These are phyloP conservation scores for Paramecium octaurelia DNA, from an alignment of 73 alveolate genomes.

Conservation along the genomic window DNA sequence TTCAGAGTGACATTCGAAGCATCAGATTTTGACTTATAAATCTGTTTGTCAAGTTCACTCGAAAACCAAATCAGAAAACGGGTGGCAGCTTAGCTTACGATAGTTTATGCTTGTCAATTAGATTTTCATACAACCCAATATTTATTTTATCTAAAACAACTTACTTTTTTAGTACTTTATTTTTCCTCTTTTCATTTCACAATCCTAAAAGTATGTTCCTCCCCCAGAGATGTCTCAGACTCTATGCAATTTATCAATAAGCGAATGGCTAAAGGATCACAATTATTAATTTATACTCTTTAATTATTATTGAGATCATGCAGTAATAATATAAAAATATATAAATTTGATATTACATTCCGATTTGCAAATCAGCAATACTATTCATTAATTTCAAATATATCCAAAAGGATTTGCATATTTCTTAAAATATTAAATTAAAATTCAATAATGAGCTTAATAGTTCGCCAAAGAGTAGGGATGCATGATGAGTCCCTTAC, in stretches of 20 bases:
- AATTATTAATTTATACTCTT: not conserved
- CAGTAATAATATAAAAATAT: not conserved
- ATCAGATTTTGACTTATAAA: not conserved
- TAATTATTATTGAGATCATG: not conserved
- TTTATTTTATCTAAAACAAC: not conserved
- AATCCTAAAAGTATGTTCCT: too few species aligned
- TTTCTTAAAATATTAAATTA: not conserved
- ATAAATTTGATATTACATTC: not conserved
- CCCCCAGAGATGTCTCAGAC: not conserved
- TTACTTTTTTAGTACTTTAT: not conserved
- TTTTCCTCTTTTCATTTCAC: not conserved
- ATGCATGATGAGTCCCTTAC: slow-evolving; percentile 27
- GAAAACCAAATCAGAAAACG: not conserved
- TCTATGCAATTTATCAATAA: not conserved
- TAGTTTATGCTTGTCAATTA: slow-evolving; percentile 32
- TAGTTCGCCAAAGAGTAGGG: slow-evolving; percentile 36
- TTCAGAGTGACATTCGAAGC: slow-evolving; percentile 29
- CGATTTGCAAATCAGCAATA: not conserved
- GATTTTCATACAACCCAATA: not conserved
- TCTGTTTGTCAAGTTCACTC: slow-evolving; percentile 34
- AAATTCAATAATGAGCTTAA: not conserved
- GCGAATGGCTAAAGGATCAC: not conserved
- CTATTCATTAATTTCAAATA: not conserved
- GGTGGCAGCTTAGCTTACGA: slow-evolving; percentile 48
- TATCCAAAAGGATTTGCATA: not conserved